Percentiles rank a stretch among this genome's conserved stretches.
Evolutionary conservation across 1,139 yeast species (phyloP).

Genomic region (Blastobotrys niveus): DNA sequence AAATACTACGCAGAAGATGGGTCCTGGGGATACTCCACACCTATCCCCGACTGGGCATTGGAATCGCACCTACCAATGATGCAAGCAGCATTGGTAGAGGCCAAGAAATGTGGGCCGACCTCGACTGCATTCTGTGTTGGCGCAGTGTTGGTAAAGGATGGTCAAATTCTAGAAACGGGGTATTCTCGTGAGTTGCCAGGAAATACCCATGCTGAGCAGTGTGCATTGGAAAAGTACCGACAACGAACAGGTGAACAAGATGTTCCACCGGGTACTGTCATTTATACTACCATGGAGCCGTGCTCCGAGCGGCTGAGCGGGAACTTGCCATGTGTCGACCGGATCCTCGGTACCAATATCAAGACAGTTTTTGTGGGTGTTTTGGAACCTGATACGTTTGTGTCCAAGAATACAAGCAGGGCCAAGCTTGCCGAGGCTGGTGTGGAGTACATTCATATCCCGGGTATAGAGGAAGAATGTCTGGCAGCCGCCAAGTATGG

Average conservation of each 20-base stretch:
- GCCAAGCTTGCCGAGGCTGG: constrained; percentile 49
- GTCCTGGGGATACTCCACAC: constrained; percentile 74
- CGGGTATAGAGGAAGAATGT: constrained; percentile 76
- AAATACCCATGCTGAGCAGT: constrained; percentile 97
- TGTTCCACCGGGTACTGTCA: constrained; percentile 71
- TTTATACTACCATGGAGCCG: constrained; percentile 98
- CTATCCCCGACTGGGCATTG: constrained; percentile 83
- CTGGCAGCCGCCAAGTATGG: constrained; percentile 72
- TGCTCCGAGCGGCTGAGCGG: constrained; percentile 89
- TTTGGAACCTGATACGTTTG: constrained; percentile 83
- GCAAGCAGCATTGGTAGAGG: constrained; percentile 67
- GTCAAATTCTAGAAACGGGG: constrained; percentile 67
- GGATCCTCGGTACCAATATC: constrained; percentile 58
- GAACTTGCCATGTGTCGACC: constrained; percentile 77
- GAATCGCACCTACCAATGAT: constrained; percentile 49
- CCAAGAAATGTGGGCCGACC: constrained; percentile 75
- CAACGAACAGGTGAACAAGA: constrained; percentile 32
- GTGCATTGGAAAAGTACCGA: constrained; percentile 77
- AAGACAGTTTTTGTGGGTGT: constrained; percentile 86
- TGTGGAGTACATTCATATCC: constrained; percentile 69
- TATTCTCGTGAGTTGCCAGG: constrained; percentile 89
- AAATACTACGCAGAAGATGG: constrained; percentile 52
- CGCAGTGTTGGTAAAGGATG: constrained; percentile 69
- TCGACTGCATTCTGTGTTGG: constrained; percentile 92
- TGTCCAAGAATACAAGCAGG: constrained; percentile 65